Evolutionary conservation across 1,139 yeast species (phyloP), one percentile per base, ranked within the genome.

Genomic region (Meyerozyma athensensis): DNA sequence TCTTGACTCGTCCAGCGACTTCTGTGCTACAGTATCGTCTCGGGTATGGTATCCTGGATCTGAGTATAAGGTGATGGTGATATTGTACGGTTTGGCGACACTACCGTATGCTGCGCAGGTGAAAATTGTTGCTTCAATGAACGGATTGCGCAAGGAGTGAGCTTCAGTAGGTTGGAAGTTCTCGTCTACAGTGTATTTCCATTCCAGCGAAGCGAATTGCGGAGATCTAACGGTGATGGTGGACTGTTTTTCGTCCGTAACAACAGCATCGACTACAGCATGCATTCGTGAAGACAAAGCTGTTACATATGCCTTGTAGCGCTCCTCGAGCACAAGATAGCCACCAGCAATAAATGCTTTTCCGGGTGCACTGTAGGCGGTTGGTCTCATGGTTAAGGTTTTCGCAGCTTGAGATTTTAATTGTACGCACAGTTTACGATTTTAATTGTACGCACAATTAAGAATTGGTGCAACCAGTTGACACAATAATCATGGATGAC

Each of bases 271-370:
- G 2, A 83, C 73, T 4, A 80, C 72, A 2, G 95, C 87, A 56
- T 89, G 94, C 86, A 92, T 90, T 44, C 97, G 72, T 4, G 96
- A 79, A 1, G 96, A 85, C 19, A 92, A 72, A 0, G 96, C 97
- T 5, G 92, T 80, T 5, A 87, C 95, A 56, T 83, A 86, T 0
- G 96, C 79, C 36, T 71, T 65, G 60, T 85, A 89, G 30, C 57
- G 58, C 0, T 92, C 90, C 41, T 86, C 94, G 19, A 92, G 66
- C 0, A 92, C 97, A 35, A 92, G 70, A 56, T 92, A 92, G 0
- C 98, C 98, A 8, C 98, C 98, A 1, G 95, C 97, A 13, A 92
- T 53, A 26, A 92, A 68, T 1, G 97, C 97, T 59, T 92, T 92
- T 0, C 97, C 97, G 0, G 98, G 97, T 0, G 97, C 95, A 53